A percentile compares a stretch with the other conserved stretches of the same genome.
These are phyloP conservation scores for Citrus trifoliata DNA, from an alignment of 345 rosid species.

Conservation along the genomic window DNA sequence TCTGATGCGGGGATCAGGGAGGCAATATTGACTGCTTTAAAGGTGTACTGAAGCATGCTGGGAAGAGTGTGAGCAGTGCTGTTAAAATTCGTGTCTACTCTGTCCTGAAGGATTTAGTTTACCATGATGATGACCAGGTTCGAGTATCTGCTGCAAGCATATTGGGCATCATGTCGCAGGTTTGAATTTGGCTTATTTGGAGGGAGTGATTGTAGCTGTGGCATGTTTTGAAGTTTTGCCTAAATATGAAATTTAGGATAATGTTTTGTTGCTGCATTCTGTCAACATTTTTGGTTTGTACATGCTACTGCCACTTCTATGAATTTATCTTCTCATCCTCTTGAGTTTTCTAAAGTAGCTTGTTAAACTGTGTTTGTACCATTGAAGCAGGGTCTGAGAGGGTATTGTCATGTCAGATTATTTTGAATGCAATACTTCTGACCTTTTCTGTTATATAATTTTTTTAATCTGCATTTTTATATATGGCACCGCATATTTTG, in stretches of 20 bases:
- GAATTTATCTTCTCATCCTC: neutral
- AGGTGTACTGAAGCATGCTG: conserved; percentile 94
- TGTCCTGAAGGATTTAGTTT: conserved; percentile 62
- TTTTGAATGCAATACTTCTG: neutral
- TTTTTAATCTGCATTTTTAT: neutral
- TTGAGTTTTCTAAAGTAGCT: neutral
- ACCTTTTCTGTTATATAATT: neutral
- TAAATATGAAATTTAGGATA: neutral
- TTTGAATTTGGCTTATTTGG: conserved; percentile 9
- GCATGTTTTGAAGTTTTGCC: neutral
- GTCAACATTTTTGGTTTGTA: neutral
- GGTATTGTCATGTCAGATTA: neutral
- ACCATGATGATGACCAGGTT: conserved; percentile 85
- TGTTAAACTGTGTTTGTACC: neutral
- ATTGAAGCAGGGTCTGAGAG: neutral
- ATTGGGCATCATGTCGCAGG: conserved; percentile 82
- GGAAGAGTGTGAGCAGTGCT: conserved; percentile 64
- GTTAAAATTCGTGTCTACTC: conserved; percentile 53
- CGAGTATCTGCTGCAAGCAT: conserved; percentile 73
- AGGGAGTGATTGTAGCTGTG: neutral
- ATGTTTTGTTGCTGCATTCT: neutral
- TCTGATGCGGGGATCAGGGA: conserved; percentile 81
- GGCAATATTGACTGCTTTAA: conserved; percentile 85
- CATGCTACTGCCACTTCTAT: neutral
- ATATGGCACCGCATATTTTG: neutral